phyloP scores from a whole-genome alignment of 164 flowering plant species.

The Hamamelis virginiana region DNA sequence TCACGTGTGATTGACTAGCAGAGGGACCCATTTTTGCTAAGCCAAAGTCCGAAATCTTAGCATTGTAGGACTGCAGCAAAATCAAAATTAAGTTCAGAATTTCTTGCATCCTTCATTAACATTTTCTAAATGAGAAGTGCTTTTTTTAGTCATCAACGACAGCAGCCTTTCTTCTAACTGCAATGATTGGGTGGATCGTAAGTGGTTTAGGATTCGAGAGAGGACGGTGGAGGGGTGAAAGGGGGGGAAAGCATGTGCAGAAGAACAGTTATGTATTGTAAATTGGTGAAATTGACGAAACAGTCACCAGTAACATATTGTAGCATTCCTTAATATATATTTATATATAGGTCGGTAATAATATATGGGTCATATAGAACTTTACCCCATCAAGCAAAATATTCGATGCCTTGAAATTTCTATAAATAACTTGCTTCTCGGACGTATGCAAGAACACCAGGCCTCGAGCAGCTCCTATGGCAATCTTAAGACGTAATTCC shows the following conservation, averaged over 20 bases:
- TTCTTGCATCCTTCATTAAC: background rate
- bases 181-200: background rate
- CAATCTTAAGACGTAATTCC: constrained; percentile 69
- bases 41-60: constrained; percentile 90
- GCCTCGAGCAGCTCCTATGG: constrained; percentile 80
- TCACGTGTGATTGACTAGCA: constrained; percentile 72
- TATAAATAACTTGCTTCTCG: constrained; percentile 69
- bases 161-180: background rate
- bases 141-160: background rate
- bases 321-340: background rate
- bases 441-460: constrained; percentile 76
- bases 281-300: too few species aligned
- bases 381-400: constrained; percentile 83
- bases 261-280: too few species aligned
- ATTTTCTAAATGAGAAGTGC: background rate
- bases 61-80: constrained; percentile 54
- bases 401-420: constrained; percentile 89
- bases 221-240: too few species aligned
- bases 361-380: background rate
- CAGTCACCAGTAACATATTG: background rate
- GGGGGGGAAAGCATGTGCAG: too few species aligned
- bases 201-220: background rate
- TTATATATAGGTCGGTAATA: background rate
- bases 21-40: constrained; percentile 82
- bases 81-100: background rate